Evolutionary conservation across 495 filamentous ascomycete species (phyloP), one percentile per base, ranked within the genome.

Genomic region (Penicillium robsamsonii): DNA sequence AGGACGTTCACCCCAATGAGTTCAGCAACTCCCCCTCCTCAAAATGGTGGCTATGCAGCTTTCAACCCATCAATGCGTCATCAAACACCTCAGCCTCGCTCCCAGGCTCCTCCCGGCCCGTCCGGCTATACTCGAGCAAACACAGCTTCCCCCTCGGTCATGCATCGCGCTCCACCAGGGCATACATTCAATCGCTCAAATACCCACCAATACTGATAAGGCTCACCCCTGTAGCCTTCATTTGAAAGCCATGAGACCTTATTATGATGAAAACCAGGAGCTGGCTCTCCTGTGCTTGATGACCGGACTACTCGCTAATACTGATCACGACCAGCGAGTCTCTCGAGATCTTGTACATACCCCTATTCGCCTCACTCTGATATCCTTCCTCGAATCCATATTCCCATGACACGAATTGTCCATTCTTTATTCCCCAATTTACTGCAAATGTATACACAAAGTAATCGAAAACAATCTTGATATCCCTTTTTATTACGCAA

Each of bases 161-260:
- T 67, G 59, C 56, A 64, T 44, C 66, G 66, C 4, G 63, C 60
- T 18, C 58, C 63, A 18, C 65, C 66, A n/a, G 56, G 61, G 24
- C 54, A 69, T 31, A 53, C 50, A 1, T 62, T 69, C 43, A 64
- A 59, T 20, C 66, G 66, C 15, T 50, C 66, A 29, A 57, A 69
- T 27, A 69, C 66, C 8, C 54, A 67, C 30, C 66, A 62, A 46
- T 67, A 59, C 27, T 69, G 51, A 69, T 45, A 29, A 35, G 33
- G 38, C 20, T 17, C 6, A 44, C 35, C 24, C 6, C 5, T 18
- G 12, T 35, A 22, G 6, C 13, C 25, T 10, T 13, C 22, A n/a
- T 12, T 52, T 37, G 31, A 12, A 48, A 18, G 38, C 1, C 15
- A 17, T 29, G 30, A 37, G 38, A 15, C 17, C 10, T 53, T 37